Conservation (phyloP, 805 yeast genomes). For the Pichia cephalocereana region DNA sequence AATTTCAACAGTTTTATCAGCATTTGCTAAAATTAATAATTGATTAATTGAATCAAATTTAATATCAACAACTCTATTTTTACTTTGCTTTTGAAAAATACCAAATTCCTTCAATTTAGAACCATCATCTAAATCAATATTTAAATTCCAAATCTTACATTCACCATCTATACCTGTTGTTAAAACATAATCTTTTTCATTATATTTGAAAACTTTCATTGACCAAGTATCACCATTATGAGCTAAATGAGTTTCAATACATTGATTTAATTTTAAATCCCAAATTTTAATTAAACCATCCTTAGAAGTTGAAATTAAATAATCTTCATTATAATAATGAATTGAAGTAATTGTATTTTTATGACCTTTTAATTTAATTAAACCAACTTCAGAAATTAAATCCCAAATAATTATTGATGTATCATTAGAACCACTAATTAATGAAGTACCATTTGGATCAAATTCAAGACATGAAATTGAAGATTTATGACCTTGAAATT, state of each 20-base stretch:
- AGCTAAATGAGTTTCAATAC: constrained; percentile 91
- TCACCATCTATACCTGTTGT: constrained; percentile 80
- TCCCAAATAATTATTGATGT: constrained; percentile 89
- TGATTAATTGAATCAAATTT: constrained; percentile 39
- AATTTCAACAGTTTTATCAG: constrained; percentile 72
- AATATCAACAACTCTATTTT: constrained; percentile 56
- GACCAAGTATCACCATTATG: constrained; percentile 94
- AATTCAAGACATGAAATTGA: constrained; percentile 63
- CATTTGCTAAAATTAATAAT: constrained; percentile 63
- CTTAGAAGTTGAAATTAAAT: constrained; percentile 68
- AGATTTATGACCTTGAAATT: constrained; percentile 86
- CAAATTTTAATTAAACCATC: constrained; percentile 90
- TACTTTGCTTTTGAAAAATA: constrained; percentile 63
- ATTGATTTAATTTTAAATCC: constrained; percentile 85
- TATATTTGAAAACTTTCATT: constrained; percentile 36
- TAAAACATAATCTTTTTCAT: constrained; percentile 33
- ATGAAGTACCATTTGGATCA: constrained; percentile 74
- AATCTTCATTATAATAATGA: constrained; percentile 44
- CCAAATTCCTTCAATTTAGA: constrained; percentile 45
- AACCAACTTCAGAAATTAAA: constrained; percentile 82
- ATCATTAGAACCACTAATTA: constrained; percentile 82
- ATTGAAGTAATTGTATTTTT: constrained; percentile 81
- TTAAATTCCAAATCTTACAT: constrained; percentile 74
- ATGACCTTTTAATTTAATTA: constrained; percentile 81
- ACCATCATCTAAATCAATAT: constrained; percentile 40